Conservation (phyloP, 2,329 filamentous ascomycete species). For the Metarhizium brunneum region DNA sequence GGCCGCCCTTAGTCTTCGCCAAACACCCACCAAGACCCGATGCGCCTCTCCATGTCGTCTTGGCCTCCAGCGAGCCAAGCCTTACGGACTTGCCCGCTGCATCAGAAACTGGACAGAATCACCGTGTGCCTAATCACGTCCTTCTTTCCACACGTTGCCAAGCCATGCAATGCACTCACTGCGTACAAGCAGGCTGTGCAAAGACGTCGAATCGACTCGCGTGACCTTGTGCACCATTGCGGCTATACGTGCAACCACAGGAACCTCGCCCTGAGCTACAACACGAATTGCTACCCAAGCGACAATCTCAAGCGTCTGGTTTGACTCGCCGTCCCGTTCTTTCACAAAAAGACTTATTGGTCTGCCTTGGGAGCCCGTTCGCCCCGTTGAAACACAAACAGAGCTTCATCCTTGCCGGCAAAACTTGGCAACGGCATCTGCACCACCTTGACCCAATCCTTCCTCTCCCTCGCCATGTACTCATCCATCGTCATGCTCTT, state of each 20-base stretch:
- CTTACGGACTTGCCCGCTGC: neutral
- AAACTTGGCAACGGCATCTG: slow-evolving; percentile 66
- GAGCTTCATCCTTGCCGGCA: slow-evolving; percentile 65
- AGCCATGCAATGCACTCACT: neutral
- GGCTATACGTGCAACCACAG: neutral
- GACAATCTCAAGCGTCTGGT: neutral
- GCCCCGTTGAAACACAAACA: slow-evolving; percentile 55
- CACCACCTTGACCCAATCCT: slow-evolving; percentile 47
- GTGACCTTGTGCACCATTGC: neutral
- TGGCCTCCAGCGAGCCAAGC: neutral
- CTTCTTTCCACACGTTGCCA: neutral
- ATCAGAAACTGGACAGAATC: neutral
- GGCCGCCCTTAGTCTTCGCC: neutral
- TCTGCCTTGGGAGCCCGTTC: slow-evolving; percentile 21
- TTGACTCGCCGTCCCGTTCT: no score
- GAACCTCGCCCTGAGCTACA: neutral
- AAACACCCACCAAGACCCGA: no score
- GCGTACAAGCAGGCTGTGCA: neutral
- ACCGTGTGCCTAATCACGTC: neutral
- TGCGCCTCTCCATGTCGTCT: neutral
- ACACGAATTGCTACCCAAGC: neutral
- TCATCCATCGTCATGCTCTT: slow-evolving; percentile 52
- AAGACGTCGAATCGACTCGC: neutral
- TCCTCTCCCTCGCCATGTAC: slow-evolving; percentile 51
- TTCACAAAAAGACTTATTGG: neutral